Percentiles rank a stretch among this genome's conserved stretches.
Evolutionary conservation across 495 filamentous ascomycete species (phyloP).

Genomic region (Aspergillus ellipticus): DNA sequence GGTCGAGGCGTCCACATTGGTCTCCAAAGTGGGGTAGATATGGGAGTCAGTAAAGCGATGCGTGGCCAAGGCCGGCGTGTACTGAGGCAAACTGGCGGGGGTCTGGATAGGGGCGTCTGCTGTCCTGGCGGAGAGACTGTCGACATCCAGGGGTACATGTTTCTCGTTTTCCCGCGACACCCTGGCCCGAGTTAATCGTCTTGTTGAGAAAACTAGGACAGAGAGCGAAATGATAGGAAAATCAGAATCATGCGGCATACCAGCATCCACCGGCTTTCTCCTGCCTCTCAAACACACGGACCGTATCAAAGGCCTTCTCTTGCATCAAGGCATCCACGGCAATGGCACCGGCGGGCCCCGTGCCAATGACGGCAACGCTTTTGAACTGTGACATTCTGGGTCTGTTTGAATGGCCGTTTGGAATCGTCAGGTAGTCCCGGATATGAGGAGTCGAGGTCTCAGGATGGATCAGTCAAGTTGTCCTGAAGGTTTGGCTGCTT

Average conservation of each 20-base stretch:
- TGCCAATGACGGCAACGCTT: conserved; percentile 56
- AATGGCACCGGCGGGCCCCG: conserved; percentile 57
- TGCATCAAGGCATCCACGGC: conserved; percentile 53
- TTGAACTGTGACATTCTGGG: conserved; percentile 32
- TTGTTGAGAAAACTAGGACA: not conserved
- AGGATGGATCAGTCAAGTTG: not conserved
- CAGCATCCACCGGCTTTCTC: conserved; percentile 57
- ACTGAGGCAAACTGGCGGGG: conserved; percentile 43
- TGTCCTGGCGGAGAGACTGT: conserved; percentile 38
- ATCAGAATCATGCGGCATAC: too few relatives aligned
- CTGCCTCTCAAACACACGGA: conserved; percentile 58
- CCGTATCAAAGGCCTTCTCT: conserved; percentile 52
- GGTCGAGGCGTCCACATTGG: conserved; percentile 35
- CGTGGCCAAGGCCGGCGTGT: conserved; percentile 35
- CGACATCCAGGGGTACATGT: conserved; percentile 33
- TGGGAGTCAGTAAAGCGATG: conserved; percentile 49
- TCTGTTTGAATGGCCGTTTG: not conserved
- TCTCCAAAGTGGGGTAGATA: conserved; percentile 36
- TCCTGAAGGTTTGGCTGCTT: not conserved
- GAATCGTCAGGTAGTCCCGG: not conserved
- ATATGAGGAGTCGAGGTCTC: not conserved
- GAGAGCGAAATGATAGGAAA: not conserved
- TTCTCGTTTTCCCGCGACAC: conserved; percentile 37
- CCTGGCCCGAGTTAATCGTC: conserved; percentile 20
- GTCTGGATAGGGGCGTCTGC: conserved; percentile 48